Conservation (phyloP, 2,329 filamentous ascomycete genomes). For the Leptographium wingfieldii region DNA sequence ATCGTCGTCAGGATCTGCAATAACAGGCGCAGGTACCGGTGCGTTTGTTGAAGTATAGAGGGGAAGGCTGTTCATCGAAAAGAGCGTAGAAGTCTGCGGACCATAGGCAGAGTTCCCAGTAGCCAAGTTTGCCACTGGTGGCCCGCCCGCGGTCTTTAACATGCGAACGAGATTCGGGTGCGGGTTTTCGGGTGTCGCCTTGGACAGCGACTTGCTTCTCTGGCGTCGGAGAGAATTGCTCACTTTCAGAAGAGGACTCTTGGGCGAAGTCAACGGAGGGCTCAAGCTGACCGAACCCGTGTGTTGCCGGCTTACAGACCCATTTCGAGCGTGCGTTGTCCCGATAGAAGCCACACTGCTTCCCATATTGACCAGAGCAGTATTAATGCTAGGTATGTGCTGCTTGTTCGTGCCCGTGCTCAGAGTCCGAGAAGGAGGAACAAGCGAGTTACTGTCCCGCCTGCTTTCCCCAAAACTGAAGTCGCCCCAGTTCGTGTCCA, state of each 20-base stretch:
- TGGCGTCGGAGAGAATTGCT: conserved; percentile 38
- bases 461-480: conserved; percentile 18
- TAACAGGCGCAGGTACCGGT: conserved; percentile 4
- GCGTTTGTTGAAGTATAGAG: conserved; percentile 4
- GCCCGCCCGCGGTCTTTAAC: conserved; percentile 40
- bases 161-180: conserved; percentile 34
- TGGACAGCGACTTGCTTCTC: conserved; percentile 40
- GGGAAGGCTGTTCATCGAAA: background rate
- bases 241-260: conserved; percentile 35
- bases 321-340: conserved; percentile 41
- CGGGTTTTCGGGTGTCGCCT: conserved; percentile 22
- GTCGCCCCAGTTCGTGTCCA: conserved; percentile 17
- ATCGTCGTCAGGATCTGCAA: conserved; percentile 30
- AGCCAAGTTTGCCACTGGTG: conserved; percentile 36
- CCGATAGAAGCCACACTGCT: conserved; percentile 43
- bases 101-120: conserved; percentile 20
- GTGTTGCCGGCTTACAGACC: conserved; percentile 37
- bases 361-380: conserved; percentile 42
- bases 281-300: conserved; percentile 21
- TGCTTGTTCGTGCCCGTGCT: conserved; percentile 38
- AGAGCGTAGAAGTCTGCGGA: background rate
- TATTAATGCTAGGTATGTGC: conserved; percentile 44
- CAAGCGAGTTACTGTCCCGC: conserved; percentile 27
- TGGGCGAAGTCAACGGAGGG: conserved; percentile 24
- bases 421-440: conserved; percentile 35